Base-by-base conservation (phyloP, 306 rosid species). In the Dryas octopetala region DNA sequence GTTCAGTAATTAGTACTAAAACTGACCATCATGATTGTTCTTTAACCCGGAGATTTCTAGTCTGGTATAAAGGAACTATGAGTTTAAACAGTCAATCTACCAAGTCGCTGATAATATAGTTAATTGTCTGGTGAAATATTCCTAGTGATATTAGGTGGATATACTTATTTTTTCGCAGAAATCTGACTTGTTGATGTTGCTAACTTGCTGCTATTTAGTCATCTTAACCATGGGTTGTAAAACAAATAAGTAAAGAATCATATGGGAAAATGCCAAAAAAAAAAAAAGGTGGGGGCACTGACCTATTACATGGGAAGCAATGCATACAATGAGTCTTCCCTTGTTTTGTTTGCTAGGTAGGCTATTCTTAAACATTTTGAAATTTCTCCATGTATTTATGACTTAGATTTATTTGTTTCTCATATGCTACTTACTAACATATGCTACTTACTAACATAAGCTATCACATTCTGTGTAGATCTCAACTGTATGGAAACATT, bases 401-500 rank as follows among this genome's bases (percentile, higher is more conserved):
- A 61, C 15, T 55, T 44, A 52, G 52, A 4, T 40, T 49, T 76
- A 58, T 75, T 57, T 57, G 49, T 23, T 60, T 41, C 26, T 60
- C 46, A 23, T 78, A 12, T 78, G 23, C 78, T 62, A 74, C 8
- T 66, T 43, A 45, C 75, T 93, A 67, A 86, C 72, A 49, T 63
- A 44, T 57, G 82, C 66, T 60, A 45, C n/a, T n/a, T 43, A 45
- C 75, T 93, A 67, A 86, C 72, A 49, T 63, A 44, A 61, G 82
- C 66, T 60, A 45, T 70, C 41, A 15, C 62, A 66, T 68, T 69
- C 73, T 51, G 74, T 79, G 83, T 86, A 95, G 98, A 88, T 95
- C 77, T 87, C 91, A 70, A 91, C 98, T 61, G 88, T 95, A 68
- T 95, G 98, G 98, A 91, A 81, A 88, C 84, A 38, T 79, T 88